Evolutionary conservation across 192 early-diverging fungal genomes (phyloP), one percentile per base, ranked within the genome.

Genomic region (Allomyces macrogynus): DNA sequence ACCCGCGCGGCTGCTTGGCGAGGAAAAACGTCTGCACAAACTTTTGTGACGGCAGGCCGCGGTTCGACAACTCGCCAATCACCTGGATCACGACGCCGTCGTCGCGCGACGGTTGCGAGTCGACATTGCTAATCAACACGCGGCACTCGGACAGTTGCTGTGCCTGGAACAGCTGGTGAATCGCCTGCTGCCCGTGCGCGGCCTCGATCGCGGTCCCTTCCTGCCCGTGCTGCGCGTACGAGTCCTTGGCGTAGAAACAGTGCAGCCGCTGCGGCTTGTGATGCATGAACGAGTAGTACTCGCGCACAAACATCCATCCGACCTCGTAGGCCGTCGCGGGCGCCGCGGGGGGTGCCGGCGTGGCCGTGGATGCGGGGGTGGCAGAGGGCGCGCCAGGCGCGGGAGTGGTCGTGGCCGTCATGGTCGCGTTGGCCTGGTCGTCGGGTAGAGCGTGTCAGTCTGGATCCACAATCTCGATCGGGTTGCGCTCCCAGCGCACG

Each of bases 271-370:
- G 64, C 27, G 91, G 91, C 18, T 88, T 82, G 67, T 84, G 85
- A 79, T 90, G 90, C 71, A 96, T 74, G 70, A 90, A 86, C 40
- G 87, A 91, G 76, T 96, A 96, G 74, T 93, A 96, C 71, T 94
- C 85, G 71, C 87, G 86, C 62, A 90, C 93, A 78, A 96, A 96
- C 68, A 93, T 81, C 88, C 87, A 88, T 26, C 91, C 92, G 61
- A 96, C 82, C 69, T 93, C 86, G 44, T 26, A 26, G 26, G 26
- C 26, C 26, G 26, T 26, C 26, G 26, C 26, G 26, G 26, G 26
- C 26, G 26, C 26, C 26, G 26, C 26, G 26, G 26, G 26, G 26
- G 26, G 26, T 26, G 26, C 26, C 26, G 26, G 26, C 26, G 26
- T 26, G 1, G 26, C 26, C 2, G 26, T 1, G 26, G 26, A 1